Conservation (phyloP, 441 rosid genomes). For the Erodium texanum region DNA sequence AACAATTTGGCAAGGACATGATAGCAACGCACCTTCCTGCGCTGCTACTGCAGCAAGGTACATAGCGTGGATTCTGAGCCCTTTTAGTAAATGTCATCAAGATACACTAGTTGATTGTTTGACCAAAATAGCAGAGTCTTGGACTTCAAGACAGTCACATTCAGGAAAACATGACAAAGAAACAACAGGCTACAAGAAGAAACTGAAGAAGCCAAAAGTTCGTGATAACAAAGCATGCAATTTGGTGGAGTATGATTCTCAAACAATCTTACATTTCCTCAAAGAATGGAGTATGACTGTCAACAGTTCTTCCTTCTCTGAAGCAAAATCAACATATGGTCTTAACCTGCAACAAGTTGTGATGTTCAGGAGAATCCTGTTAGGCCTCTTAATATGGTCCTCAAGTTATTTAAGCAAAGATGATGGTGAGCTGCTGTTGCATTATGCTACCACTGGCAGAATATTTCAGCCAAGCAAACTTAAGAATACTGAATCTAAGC, state of each 20-base stretch:
- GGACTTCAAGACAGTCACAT: slow-evolving; percentile 29
- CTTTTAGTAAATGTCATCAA: slow-evolving; percentile 37
- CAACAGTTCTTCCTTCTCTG: slow-evolving; percentile 21
- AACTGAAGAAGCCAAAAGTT: slow-evolving; percentile 35
- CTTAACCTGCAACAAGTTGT: slow-evolving; percentile 21
- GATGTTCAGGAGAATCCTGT: slow-evolving; percentile 44
- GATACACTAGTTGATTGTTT: slow-evolving; percentile 39
- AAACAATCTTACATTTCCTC: slow-evolving; percentile 35
- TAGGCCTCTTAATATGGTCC: slow-evolving; percentile 49
- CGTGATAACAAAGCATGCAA: slow-evolving; percentile 15
- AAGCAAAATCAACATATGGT: slow-evolving; percentile 17
- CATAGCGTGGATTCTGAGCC: slow-evolving; percentile 63
- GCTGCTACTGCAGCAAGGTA: slow-evolving; percentile 52
- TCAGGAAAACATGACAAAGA: slow-evolving; percentile 22
- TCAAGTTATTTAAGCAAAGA: slow-evolving; percentile 34
- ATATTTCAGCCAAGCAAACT: slow-evolving; percentile 20
- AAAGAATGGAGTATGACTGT: slow-evolving; percentile 27
- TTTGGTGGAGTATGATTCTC: slow-evolving; percentile 22
- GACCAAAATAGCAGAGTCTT: slow-evolving; percentile 39
- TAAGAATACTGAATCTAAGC: slow-evolving; percentile 18
- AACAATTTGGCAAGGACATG: slow-evolving; percentile 20
- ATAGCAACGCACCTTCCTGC: slow-evolving; percentile 19
- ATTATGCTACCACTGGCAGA: slow-evolving; percentile 58
- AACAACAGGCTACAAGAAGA: slow-evolving; percentile 33
- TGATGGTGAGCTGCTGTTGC: slow-evolving; percentile 51